Evolutionary conservation across 192 early-diverging fungal genomes (phyloP).

Genomic region (Geranomyces michiganensis): DNA sequence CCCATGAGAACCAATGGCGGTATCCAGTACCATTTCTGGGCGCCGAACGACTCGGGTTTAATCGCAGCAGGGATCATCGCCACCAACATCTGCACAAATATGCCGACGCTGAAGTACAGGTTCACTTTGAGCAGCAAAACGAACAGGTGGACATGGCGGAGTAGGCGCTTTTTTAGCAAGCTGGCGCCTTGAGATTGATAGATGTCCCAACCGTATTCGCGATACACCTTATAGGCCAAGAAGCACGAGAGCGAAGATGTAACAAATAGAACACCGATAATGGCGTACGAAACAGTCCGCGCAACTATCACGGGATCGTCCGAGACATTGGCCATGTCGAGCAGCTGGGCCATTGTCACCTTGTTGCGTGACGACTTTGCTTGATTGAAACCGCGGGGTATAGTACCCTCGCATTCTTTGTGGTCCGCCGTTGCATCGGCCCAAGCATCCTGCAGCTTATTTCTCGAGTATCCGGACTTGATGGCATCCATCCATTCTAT

Average conservation of each 20-base stretch:
- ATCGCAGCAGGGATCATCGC: constrained; percentile 7
- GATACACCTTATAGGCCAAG: constrained; percentile 39
- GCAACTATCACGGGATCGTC: background rate
- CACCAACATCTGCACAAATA: constrained; percentile 20
- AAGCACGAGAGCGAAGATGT: constrained; percentile 16
- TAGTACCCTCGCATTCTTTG: background rate
- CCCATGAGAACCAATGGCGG: constrained; percentile 33
- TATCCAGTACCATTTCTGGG: constrained; percentile 2
- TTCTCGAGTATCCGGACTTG: background rate
- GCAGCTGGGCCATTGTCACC: background rate
- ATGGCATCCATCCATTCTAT: background rate
- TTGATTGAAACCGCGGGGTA: background rate
- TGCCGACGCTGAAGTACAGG: constrained; percentile 40
- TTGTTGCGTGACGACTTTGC: background rate
- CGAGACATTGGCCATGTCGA: background rate
- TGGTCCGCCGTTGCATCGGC: background rate
- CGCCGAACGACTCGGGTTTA: background rate
- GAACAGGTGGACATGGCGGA: constrained; percentile 47
- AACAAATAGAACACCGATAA: constrained; percentile 30
- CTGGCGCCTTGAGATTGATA: constrained; percentile 48
- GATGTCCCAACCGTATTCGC: constrained; percentile 42
- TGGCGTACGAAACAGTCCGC: constrained; percentile 13
- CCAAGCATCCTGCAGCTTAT: background rate
- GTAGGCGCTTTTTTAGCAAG: constrained; percentile 36
- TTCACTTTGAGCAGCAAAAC: constrained; percentile 48